Base-by-base conservation (phyloP, 192 early-diverging fungal genomes). In the Rhizoclosmatium sp. region DNA sequence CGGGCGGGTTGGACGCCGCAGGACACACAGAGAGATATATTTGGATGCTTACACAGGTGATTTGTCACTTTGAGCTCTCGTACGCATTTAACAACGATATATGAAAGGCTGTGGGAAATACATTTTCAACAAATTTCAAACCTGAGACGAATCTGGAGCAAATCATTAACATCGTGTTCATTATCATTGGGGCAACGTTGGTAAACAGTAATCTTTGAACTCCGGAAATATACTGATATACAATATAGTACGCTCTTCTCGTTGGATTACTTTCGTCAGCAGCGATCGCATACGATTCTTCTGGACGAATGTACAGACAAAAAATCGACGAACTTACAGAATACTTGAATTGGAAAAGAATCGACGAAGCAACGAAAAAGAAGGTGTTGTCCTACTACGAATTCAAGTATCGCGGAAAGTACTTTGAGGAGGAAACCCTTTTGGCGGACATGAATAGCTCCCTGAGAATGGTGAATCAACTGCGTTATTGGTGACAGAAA, bases 381-480 rank as follows among this genome's bases (percentile, higher is more conserved):
- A 82, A 82, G 69, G 65, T 82, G 41, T 44, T 70, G 2, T 58
- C 9, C 3, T 82, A 82, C 54, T 82, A 74, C 47, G 78, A 81
- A 21, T 62, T 71, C 60, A 81, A 81, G 59, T 81, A 81, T 72
- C 74, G 76, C 40, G 80, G 80, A 69, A 81, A 81, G 67, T 81
- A 54, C 67, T 81, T 81, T 47, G 70, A 81, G 54, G 80, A 81
- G 54, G 12, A 46, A 4, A 68, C 69, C 5, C 47, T 81, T 3
- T 61, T 81, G 54, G 68, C 48, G 48, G 80, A 81, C n/a, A 74
- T 81, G 68, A 81, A 81, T 46, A 48, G 67, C 9, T 80, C 78
- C n/a, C 54, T 81, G 10, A 60, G 80, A n/a, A 71, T 60, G 56
- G 76, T 77, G 16, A 9, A 65, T 7, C 7, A 23, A 23, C 39